phyloP scores from a whole-genome alignment of 225 moss, liverwort and hornwort species.

The Pseudoscleropodium purum region DNA sequence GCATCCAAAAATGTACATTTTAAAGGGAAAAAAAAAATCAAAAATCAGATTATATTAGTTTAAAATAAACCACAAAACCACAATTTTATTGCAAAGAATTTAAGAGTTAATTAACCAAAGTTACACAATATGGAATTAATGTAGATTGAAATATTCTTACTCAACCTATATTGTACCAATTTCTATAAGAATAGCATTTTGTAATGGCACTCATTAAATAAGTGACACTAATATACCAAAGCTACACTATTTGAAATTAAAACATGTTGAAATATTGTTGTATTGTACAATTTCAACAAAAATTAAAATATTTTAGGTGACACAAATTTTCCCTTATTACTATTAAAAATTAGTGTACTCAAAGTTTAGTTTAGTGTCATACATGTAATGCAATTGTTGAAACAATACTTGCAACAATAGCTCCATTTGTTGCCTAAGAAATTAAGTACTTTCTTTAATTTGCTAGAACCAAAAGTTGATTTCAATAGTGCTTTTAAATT shows the following conservation, averaged over 20 bases:
- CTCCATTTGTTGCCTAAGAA: accelerated
- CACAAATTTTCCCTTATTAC: neutral
- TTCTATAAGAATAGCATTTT: no score
- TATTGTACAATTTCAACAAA: neutral
- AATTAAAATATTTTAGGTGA: accelerated
- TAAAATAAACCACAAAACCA: no score
- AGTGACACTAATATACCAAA: neutral
- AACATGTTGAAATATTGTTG: neutral
- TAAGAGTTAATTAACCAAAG: no score
- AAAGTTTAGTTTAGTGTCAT: neutral
- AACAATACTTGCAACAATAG: neutral
- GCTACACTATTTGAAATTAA: neutral
- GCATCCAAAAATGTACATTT: no score
- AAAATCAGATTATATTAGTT: no score
- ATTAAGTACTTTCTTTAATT: neutral
- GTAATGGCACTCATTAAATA: neutral
- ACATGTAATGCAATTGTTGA: neutral
- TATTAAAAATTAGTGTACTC: neutral
- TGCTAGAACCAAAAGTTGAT: neutral
- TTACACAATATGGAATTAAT: no score
- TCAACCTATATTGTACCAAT: no score
- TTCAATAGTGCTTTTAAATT: neutral
- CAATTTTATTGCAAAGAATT: no score
- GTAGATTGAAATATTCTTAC: no score
- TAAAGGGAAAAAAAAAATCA: no score